Base-by-base conservation (phyloP, 2,329 filamentous ascomycete species). In the Colletotrichum orbiculare region DNA sequence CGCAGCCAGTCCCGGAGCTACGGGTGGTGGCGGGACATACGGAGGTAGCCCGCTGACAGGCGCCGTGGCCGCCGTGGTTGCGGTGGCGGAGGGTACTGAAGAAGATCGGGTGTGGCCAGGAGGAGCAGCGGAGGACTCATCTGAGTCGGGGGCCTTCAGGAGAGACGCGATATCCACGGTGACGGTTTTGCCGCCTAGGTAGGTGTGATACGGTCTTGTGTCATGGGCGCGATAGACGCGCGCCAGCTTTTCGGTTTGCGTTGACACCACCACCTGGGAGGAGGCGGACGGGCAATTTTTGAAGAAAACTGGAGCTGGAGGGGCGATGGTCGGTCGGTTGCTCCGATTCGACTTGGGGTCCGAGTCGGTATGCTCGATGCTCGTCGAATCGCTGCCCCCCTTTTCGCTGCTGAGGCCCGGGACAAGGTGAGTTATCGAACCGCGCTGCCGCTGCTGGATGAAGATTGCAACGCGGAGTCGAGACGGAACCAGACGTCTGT, bases 151-250 rank as follows among this genome's bases (percentile, higher is more conserved):
- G 76, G 85, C 86, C 85, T 94, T 92, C 80, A 97, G 87, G 71
- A 97, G 87, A 71, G 91, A 90, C 80, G 92, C 89, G 91, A 97
- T 96, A 94, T 97, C 94, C 94, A 97, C 90, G 87, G 85, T 94
- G 88, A 83, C 87, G 86, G 85, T 85, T 75, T 73, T 62, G 67
- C 67, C 72, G 77, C 75, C 77, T 73, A 72, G 56, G 63, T 71
- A 63, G 68, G 74, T 73, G 71, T 65, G 64, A 64, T 64, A 64
- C 53, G 64, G 53, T 45, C 54, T 63, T 54, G 54, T 69, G 68
- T 77, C 76, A 78, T 78, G 72, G 72, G 74, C 68, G 66, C 66
- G 67, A 60, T 63, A 61, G 47, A 62, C 53, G 57, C 65, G 68
- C 66, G 60, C 67, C 65, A 65, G 58, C 48, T 65, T 66, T 67